Percentiles rank a stretch among this genome's conserved stretches.
Conservation (phyloP, 768 basidiomycete genomes). For the Rhodosporidiobolus sp. region DNA sequence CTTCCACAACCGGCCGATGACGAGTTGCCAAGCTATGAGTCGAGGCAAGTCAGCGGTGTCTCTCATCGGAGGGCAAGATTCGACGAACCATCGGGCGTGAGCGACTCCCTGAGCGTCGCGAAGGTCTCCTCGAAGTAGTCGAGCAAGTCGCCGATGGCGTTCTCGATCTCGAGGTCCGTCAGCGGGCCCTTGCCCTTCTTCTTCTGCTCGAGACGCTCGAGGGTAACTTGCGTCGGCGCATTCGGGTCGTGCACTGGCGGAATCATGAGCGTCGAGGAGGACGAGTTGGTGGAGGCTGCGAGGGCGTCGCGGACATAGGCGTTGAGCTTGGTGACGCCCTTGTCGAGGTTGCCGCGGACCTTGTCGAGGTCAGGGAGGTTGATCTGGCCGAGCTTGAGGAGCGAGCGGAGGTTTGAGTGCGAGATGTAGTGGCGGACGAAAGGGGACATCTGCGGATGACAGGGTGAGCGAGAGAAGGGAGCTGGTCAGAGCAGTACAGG, state of each 20-base stretch:
- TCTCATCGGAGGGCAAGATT: neutral
- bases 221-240: conserved; percentile 68
- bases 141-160: conserved; percentile 83
- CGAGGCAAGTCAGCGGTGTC: neutral
- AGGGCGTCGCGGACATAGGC: conserved; percentile 46
- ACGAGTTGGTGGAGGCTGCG: conserved; percentile 29
- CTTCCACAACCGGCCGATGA: conserved; percentile 94
- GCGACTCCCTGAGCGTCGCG: conserved; percentile 80
- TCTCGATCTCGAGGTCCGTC: conserved; percentile 89
- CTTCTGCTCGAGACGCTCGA: conserved; percentile 46
- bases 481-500: neutral
- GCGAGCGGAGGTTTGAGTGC: conserved; percentile 36
- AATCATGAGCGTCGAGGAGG: conserved; percentile 24
- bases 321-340: conserved; percentile 63
- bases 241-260: conserved; percentile 53
- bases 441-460: conserved; percentile 72
- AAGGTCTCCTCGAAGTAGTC: conserved; percentile 95
- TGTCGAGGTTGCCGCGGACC: conserved; percentile 59
- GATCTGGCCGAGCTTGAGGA: conserved; percentile 32
- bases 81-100: conserved; percentile 74
- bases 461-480: neutral
- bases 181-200: conserved; percentile 53
- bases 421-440: conserved; percentile 59
- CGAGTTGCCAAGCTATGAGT: conserved; percentile 58
- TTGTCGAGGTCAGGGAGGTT: conserved; percentile 79